Evolutionary conservation across 192 early-diverging fungal genomes (phyloP).

Genomic region (Gorgonomyces haynaldii): DNA sequence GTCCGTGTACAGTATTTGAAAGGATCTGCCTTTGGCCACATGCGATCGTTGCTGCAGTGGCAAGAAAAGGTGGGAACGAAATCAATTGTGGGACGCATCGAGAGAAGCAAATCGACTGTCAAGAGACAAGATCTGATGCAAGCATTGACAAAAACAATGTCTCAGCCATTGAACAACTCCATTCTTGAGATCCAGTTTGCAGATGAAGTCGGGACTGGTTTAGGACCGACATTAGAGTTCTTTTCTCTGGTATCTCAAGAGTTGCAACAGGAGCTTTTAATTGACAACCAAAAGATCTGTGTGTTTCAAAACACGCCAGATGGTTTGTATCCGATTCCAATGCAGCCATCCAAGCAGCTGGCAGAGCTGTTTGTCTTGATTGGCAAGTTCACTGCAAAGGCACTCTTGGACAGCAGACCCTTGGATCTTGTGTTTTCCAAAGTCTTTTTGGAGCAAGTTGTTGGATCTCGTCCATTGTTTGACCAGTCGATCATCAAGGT

Average conservation of each 20-base stretch:
- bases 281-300: not conserved
- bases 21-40: constrained; percentile 78
- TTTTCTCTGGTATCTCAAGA: constrained; percentile 70
- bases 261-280: constrained; percentile 16
- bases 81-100: constrained; percentile 3
- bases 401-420: constrained; percentile 71
- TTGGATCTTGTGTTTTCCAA: constrained; percentile 73
- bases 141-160: constrained; percentile 79
- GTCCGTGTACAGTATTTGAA: constrained; percentile 66
- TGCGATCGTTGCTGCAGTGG: constrained; percentile 63
- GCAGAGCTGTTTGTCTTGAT: constrained; percentile 51
- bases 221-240: constrained; percentile 88
- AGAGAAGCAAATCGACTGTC: not conserved
- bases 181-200: constrained; percentile 88
- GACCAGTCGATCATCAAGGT: no score
- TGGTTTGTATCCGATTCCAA: constrained; percentile 13
- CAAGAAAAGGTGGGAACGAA: no score
- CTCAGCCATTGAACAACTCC: constrained; percentile 54
- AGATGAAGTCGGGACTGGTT: constrained; percentile 84
- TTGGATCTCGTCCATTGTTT: not conserved
- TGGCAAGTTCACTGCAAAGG: constrained; percentile 82
- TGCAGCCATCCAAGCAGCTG: not conserved
- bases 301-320: not conserved
- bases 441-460: constrained; percentile 33
- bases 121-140: constrained; percentile 28